Conservation (phyloP, 352 stramenopile genomes). For the Phytophthora parvispora region DNA sequence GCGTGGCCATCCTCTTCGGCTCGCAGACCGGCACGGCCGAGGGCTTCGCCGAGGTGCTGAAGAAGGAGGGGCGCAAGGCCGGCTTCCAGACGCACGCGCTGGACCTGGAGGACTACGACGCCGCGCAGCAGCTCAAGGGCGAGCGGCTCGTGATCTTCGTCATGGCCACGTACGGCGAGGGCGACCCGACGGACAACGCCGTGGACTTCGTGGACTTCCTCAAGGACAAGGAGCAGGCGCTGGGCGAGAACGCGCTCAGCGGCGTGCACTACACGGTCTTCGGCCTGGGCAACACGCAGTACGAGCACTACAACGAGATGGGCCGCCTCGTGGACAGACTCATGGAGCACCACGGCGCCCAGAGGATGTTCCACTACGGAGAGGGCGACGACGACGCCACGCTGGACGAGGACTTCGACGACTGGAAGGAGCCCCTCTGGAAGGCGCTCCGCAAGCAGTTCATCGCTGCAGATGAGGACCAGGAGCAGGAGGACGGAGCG, state of each 20-base stretch:
- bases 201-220: constrained; percentile 94
- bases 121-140: constrained; percentile 52
- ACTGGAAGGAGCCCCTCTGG: constrained; percentile 97
- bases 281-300: constrained; percentile 98
- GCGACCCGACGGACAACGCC: constrained; percentile 99
- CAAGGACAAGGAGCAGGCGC: constrained; percentile 67
- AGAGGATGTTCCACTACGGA: constrained; percentile 91
- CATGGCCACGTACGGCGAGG: constrained; percentile 98
- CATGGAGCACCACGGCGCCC: constrained; percentile 88
- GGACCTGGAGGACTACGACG: constrained; percentile 97
- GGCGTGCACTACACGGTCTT: constrained; percentile 96
- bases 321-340: constrained; percentile 93
- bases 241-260: constrained; percentile 42
- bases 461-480: constrained; percentile 38
- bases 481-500: constrained; percentile 19
- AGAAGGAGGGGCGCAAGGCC: constrained; percentile 89
- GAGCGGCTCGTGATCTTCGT: constrained; percentile 93
- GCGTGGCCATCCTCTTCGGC: constrained; percentile 97
- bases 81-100: constrained; percentile 91
- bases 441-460: constrained; percentile 73
- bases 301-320: constrained; percentile 99
- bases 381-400: constrained; percentile 98
- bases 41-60: constrained; percentile 96
- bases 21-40: constrained; percentile 99
- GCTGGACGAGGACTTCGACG: constrained; percentile 94